Conservation (phyloP, 2,329 filamentous ascomycete genomes). For the Rachicladosporium sp. region DNA sequence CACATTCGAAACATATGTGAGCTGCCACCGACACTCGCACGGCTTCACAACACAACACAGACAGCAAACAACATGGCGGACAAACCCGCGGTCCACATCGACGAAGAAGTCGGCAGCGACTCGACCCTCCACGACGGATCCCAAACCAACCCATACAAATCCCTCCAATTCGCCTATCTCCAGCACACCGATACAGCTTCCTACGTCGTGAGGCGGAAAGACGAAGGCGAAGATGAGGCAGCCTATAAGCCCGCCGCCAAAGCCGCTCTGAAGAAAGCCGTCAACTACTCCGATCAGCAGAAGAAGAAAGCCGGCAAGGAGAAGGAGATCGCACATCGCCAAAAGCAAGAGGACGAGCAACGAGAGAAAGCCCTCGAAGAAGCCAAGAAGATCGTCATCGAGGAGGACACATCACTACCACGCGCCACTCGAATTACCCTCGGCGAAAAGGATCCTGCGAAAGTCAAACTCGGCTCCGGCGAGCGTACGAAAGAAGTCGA, state of each 20-base stretch:
- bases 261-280: constrained; percentile 74
- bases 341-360: constrained; percentile 61
- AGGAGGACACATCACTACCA: constrained; percentile 61
- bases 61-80: constrained; percentile 18
- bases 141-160: constrained; percentile 67
- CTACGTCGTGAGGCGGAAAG: constrained; percentile 59
- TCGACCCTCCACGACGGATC: constrained; percentile 50
- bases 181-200: constrained; percentile 50
- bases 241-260: constrained; percentile 76
- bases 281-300: constrained; percentile 59
- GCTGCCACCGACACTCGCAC: background rate
- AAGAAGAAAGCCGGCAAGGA: constrained; percentile 79
- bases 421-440: constrained; percentile 65
- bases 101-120: constrained; percentile 66
- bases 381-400: constrained; percentile 62
- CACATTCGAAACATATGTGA: too few species aligned
- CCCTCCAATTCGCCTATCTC: constrained; percentile 64
- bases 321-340: constrained; percentile 56
- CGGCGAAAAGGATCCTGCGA: constrained; percentile 52
- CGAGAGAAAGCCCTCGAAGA: constrained; percentile 63
- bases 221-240: constrained; percentile 52
- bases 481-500: constrained; percentile 38
- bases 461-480: constrained; percentile 42
- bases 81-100: constrained; percentile 53
- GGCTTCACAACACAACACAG: background rate